A percentile compares a stretch with the other conserved stretches of the same genome.
Conservation (phyloP, 2,329 filamentous ascomycete species). For the Penicillium sp. region DNA sequence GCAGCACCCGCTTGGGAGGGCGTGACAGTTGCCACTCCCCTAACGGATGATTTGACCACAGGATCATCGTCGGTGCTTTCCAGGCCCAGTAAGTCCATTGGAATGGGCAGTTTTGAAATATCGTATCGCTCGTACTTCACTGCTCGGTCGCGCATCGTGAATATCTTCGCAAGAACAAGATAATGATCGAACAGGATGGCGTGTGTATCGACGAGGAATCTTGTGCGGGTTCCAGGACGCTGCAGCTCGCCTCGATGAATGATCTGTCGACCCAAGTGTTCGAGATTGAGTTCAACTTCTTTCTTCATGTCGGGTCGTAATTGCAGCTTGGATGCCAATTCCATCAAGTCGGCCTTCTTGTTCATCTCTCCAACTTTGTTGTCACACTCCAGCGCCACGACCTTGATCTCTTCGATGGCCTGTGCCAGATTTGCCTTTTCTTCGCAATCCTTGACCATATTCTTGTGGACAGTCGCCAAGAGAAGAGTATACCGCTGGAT, state of each 20-base stretch:
- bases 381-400: conserved; percentile 87
- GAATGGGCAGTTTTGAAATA: conserved; percentile 90
- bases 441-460: conserved; percentile 78
- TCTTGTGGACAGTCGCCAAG: conserved; percentile 76
- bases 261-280: conserved; percentile 88
- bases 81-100: conserved; percentile 90
- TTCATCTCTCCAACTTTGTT: conserved; percentile 87
- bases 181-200: conserved; percentile 96
- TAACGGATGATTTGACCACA: conserved; percentile 73
- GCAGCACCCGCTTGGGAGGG: conserved; percentile 50
- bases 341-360: conserved; percentile 84
- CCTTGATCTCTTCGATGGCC: conserved; percentile 88
- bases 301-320: conserved; percentile 83
- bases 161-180: conserved; percentile 80
- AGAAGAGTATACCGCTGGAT: conserved; percentile 87
- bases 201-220: conserved; percentile 93
- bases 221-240: conserved; percentile 77
- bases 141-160: conserved; percentile 65
- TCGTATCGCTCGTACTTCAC: conserved; percentile 81
- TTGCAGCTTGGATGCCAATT: conserved; percentile 78
- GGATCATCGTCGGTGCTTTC: conserved; percentile 92
- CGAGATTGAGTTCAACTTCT: conserved; percentile 77
- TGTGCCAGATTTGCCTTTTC: conserved; percentile 81
- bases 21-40: conserved; percentile 63
- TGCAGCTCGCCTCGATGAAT: conserved; percentile 87